These are phyloP conservation scores for Neurospora hispaniola DNA, from an alignment of 495 filamentous ascomycete genomes.

Conservation along the genomic window DNA sequence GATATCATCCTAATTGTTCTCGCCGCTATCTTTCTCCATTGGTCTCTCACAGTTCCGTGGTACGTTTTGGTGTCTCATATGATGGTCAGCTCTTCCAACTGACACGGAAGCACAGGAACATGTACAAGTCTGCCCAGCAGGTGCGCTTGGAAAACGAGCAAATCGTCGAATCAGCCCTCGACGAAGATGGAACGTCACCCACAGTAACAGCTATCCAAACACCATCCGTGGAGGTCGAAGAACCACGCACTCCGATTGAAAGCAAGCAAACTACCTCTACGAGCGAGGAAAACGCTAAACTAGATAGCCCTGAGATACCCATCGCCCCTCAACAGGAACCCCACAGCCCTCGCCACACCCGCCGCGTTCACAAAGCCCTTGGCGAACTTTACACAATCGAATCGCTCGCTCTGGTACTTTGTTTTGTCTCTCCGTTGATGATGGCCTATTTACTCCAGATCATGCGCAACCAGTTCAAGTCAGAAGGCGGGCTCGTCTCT, in stretches of 20 bases:
- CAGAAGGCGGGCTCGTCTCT: slow-evolving; percentile 69
- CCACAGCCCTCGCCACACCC: background rate
- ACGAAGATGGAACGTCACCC: slow-evolving; percentile 21
- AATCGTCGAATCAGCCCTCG: slow-evolving; percentile 36
- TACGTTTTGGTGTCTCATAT: slow-evolving; percentile 22
- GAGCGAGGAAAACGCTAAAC: background rate
- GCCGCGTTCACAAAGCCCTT: slow-evolving; percentile 29
- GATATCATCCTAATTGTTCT: slow-evolving; percentile 72
- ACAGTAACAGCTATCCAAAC: background rate
- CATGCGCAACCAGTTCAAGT: slow-evolving; percentile 66
- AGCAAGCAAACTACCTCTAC: background rate
- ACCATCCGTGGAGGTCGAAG: background rate
- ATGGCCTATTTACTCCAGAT: slow-evolving; percentile 71
- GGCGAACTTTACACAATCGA: slow-evolving; percentile 67
- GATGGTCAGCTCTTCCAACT: slow-evolving; percentile 1
- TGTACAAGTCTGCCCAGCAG: slow-evolving; percentile 76
- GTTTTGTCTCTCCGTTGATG: slow-evolving; percentile 68
- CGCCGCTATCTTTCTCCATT: slow-evolving; percentile 81
- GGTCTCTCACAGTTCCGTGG: slow-evolving; percentile 89
- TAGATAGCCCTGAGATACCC: background rate
- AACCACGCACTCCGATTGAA: background rate
- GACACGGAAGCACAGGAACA: slow-evolving; percentile 50
- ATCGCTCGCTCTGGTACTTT: slow-evolving; percentile 57
- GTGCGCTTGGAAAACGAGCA: slow-evolving; percentile 37
- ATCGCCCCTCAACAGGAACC: background rate